Percentiles rank a stretch among this genome's conserved stretches.
These are phyloP conservation scores for Taiozyma onychis DNA, from an alignment of 1,139 yeast species.

Conservation along the genomic window DNA sequence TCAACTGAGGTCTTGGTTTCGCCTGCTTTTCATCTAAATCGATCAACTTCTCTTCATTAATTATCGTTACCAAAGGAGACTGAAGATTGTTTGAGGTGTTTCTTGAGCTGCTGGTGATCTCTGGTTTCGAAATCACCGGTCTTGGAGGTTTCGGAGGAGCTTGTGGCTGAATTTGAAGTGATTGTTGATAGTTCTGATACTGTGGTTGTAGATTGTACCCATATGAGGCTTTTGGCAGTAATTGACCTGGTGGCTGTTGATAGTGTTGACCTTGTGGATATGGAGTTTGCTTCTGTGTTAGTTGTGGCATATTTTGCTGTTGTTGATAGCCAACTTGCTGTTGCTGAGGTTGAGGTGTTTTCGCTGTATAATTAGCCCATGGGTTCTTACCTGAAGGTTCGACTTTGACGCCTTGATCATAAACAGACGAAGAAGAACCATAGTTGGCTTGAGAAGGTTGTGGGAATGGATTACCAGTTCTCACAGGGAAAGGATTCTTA, in stretches of 20 bases:
- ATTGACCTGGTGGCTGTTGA: background rate
- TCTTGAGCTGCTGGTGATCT: background rate
- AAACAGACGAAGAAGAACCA: background rate
- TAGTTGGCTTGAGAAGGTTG: background rate
- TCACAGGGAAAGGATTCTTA: background rate
- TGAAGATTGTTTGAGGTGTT: background rate
- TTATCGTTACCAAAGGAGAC: conserved; percentile 7
- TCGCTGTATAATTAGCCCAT: conserved; percentile 16
- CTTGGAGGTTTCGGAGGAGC: background rate
- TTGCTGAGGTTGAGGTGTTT: background rate
- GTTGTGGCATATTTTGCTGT: conserved; percentile 7
- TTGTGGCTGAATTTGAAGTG: background rate
- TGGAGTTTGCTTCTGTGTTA: background rate
- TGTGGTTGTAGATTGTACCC: background rate
- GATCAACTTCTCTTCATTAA: conserved; percentile 11
- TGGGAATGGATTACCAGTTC: conserved; percentile 19
- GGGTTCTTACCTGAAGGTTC: conserved; percentile 21
- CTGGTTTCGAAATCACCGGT: background rate
- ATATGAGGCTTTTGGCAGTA: background rate
- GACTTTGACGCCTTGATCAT: conserved; percentile 3
- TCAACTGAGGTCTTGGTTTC: conserved; percentile 15
- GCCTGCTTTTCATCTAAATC: conserved; percentile 10
- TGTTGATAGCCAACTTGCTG: background rate
- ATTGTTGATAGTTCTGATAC: conserved; percentile 1
- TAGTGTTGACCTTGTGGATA: conserved; percentile 1